Evolutionary conservation across 169 alveolate species (phyloP), one percentile per base, ranked within the genome.

Genomic region (Miamiensis avidus): DNA sequence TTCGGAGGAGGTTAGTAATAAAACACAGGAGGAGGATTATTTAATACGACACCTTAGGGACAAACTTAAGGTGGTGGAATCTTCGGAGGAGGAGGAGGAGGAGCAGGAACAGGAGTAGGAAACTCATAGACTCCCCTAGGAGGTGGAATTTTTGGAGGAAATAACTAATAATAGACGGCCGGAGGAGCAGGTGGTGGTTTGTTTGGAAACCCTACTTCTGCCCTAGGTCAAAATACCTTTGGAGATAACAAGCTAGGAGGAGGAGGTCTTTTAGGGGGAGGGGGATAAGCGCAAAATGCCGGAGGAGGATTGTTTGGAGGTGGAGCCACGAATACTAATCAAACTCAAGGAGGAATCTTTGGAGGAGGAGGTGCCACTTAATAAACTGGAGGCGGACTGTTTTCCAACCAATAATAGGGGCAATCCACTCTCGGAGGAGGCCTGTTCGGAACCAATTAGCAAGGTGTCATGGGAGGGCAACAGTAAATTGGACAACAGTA

Each of bases 251-350:
- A 26, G 78, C 81, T 65, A 28, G 81, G 69, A 29, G 81, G 31
- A 75, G 81, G 81, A 0, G 81, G 81, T 27, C 33, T 75, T 31
- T 75, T 75, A 31, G 81, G 81, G 0, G 81, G 81, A n/a, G n/a
- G 69, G 0, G 64, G 65, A 29, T 26, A n/a, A 25, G 25, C 81
- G 25, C 27, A 74, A 29, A 31, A 31, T n/a, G 11, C 28, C 20
- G 1, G 25, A 75, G 81, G 81, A 29, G 81, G 81, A 0, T 75
- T 77, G 33, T 77, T 77, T 33, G 82, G 82, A 15, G 82, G 82
- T 25, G 69, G 69, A 11, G 69, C 69, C 20, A 20, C 20, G 4
- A 11, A 4, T 20, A 49, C 4, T 49, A 49, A 4, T 49, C 4
- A 49, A 11, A 49, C 69, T 49, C 26, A 20, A 49, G 69, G 69